Base-by-base conservation (phyloP, 805 yeast genomes). In the Vanderwaltozyma verrucispora region DNA sequence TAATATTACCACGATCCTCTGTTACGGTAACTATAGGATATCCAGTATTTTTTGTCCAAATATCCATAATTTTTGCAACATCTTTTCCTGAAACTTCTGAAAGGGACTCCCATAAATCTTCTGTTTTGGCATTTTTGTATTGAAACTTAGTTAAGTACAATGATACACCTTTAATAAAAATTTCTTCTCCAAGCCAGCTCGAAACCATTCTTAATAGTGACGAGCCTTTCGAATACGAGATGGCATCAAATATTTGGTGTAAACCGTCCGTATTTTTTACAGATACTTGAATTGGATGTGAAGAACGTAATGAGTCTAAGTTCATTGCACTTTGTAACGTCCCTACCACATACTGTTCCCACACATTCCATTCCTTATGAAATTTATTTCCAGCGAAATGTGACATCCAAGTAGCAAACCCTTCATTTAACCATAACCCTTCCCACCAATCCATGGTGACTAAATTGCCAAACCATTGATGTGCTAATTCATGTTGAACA, bases 391-490 rank as follows among this genome's bases (percentile, higher is more conserved):
- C 77, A 9, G 88, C 80, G 55, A 73, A 79, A 87, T 88, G 81
- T 4, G 89, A 82, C 80, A 80, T 81, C 85, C 89, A 83, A 37
- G 94, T 83, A 33, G 94, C 94, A 50, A 83, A 84, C 31, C 92
- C 89, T 64, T 83, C 94, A 57, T 83, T 83, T 50, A 83, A 72
- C 89, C 92, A 83, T 51, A 83, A 70, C 46, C 85, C 89, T 60
- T 81, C 85, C 94, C 94, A 83, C 79, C 85, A 83, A 53, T 82
- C 87, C 94, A 83, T 83, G 38, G 94, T 83, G 42, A 83, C 94
- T 62, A 83, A 69, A 61, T 83, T 80, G 54, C 94, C 94, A 53
- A 83, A 83, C 94, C 94, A 83, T 66, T 83, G 94, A 60, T 83
- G 94, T 33, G 94, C 92, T 64, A 83, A 70, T 64, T 83, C 94